Base-by-base conservation (phyloP, 805 yeast genomes). In the Yamadazyma philogaea region DNA sequence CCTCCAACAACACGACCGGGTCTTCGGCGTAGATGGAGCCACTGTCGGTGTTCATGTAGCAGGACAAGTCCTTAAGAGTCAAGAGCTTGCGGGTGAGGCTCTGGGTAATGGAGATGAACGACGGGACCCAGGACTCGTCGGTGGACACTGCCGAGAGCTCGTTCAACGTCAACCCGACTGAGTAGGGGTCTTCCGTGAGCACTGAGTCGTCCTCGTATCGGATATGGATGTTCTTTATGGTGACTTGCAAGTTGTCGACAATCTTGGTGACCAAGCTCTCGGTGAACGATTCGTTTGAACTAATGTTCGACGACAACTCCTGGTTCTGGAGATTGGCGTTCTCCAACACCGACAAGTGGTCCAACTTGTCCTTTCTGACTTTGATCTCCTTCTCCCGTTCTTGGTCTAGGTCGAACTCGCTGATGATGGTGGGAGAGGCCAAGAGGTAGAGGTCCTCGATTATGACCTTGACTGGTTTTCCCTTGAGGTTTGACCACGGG, bases 401-500 rank as follows among this genome's bases (percentile, higher is more conserved):
- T 44, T 81, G 84, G 18, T 75, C 81, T 2, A 69, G 58, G 51
- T 81, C 74, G 48, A 67, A 76, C 12, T 75, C 79, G 12, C 75
- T 74, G 17, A 34, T 16, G 4, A 80, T 62, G 16, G 81, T 79
- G 1, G 98, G 96, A 1, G 82, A 70, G 1, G 95, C 95, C 27
- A 95, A 69, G 20, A 93, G 59, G 53, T 83, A 89, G 10, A 89
- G 91, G 59, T 93, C 93, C 53, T 93, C 91, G 45, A 93, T 84
- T 10, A 79, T 69, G 11, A 93, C 78, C 59, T 87, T 87, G 6
- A 91, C 98, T 0, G 99, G 98, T 55, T 90, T 87, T 16, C 86
- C 82, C 57, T 90, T 90, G 50, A 95, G 69, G 56, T 89, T 93
- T 1, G 97, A 84, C 97, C 98, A 95, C 0, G 99, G 99, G 30